Evolutionary conservation across 2,329 filamentous ascomycete genomes (phyloP), one percentile per base, ranked within the genome.

Genomic region (Phaeomoniella chlamydospora): DNA sequence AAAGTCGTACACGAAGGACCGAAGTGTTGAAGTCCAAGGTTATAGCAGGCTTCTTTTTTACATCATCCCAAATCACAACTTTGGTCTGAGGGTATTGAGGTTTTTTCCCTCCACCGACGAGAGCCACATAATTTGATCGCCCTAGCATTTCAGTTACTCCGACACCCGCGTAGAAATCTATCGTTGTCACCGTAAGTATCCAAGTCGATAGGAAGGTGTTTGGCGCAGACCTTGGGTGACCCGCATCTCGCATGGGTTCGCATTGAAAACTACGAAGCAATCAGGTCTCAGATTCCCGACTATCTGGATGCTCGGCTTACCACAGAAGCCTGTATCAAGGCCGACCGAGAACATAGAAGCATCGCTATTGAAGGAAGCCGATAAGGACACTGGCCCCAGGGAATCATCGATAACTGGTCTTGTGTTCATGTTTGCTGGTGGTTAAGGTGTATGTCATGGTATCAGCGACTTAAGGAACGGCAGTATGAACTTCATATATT

Each of bases 21-120:
- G 81, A 74, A 14, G 83, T 86, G 39, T 83, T 72, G 41, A 87
- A 79, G 38, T 88, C 80, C 47, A 96, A 65, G 3, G 68, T 81
- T 43, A 87, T 80, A 11, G 83, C 68, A 5, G 79, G 75, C 44
- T 78, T 80, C 42, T 80, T 75, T 45, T 81, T 82, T 41, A 74
- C 69, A 49, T 93, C 85, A 55, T 98, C 87, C 87, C 87, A 96
- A 48, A 96, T 82, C 44, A 92, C 77, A 34, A 87, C 83, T 67
- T 92, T 93, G 59, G 87, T 92, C 52, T 80, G 80, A 11, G 85
- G 77, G 49, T 85, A 90, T 51, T 88, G 88, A 36, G 87, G 85
- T 40, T 77, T 75, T 48, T 73, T 80, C 34, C 90, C 86, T 46
- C 88, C 88, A 43, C 87, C 87, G 37, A 94, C 85, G 6, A 96